phyloP scores from a whole-genome alignment of 164 flowering plant species.

The Piper longum region DNA sequence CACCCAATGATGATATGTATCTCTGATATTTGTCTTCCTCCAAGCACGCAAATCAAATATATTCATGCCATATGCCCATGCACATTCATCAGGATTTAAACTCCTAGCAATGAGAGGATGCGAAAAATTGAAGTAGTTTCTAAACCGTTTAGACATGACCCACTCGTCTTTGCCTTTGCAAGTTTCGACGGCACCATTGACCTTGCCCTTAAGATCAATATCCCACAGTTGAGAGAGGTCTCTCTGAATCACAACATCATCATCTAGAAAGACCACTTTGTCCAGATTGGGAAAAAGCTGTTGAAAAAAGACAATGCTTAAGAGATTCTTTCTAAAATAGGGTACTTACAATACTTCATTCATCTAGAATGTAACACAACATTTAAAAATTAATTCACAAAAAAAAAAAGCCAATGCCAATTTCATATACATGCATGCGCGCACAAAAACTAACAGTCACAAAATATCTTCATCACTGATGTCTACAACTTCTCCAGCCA shows the following conservation, averaged over 20 bases:
- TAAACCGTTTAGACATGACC: conserved; percentile 92
- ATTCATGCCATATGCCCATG: conserved; percentile 99
- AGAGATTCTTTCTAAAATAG: no score
- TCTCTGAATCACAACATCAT: conserved; percentile 88
- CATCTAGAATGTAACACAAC: no score
- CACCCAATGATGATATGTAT: conserved; percentile 83
- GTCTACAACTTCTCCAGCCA: no score
- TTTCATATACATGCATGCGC: no score
- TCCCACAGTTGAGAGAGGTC: conserved; percentile 89
- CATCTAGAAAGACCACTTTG: conserved; percentile 92
- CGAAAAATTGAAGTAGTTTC: conserved; percentile 89
- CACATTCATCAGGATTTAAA: conserved; percentile 87
- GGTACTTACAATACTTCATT: no score
- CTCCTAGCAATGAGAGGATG: conserved; percentile 68
- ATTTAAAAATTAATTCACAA: no score
- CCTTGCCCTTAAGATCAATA: conserved; percentile 78
- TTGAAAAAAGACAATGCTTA: neutral
- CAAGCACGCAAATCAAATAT: conserved; percentile 82
- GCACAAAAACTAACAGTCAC: no score
- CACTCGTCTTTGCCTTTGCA: conserved; percentile 86
- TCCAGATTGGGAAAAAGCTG: conserved; percentile 94
- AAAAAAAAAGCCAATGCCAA: no score
- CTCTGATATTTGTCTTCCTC: conserved; percentile 83
- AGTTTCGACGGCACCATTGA: conserved; percentile 96
- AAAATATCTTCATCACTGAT: no score